These are phyloP conservation scores for Pyricularia pennisetigena DNA, from an alignment of 2,329 filamentous ascomycete genomes.

Conservation along the genomic window DNA sequence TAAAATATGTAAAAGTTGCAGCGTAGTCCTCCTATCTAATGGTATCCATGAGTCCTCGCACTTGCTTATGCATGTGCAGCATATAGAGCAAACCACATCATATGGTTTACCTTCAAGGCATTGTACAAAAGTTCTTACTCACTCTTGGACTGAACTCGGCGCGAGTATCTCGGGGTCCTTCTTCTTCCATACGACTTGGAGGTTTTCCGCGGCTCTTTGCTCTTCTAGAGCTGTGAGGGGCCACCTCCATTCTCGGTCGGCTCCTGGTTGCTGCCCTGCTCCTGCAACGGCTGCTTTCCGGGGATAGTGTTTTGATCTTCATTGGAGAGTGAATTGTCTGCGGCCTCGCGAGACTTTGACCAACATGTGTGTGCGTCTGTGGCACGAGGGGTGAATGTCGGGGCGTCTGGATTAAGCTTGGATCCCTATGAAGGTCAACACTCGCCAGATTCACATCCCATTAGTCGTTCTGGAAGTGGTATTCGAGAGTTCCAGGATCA, in stretches of 20 bases:
- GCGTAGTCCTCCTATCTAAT: background rate
- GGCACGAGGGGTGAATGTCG: constrained; percentile 40
- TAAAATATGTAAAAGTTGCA: background rate
- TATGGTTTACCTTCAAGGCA: background rate
- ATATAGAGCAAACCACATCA: background rate
- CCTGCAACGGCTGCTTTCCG: background rate
- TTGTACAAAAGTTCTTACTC: constrained; percentile 19
- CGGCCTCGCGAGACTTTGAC: background rate
- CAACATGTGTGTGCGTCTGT: constrained; percentile 10
- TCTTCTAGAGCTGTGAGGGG: constrained; percentile 6
- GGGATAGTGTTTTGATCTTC: background rate
- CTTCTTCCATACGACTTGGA: constrained; percentile 8
- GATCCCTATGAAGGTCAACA: constrained; percentile 30
- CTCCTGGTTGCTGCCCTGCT: background rate
- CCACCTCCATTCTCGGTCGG: constrained; percentile 6
- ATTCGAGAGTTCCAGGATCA: background rate
- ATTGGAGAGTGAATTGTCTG: background rate
- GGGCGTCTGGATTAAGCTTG: constrained; percentile 44
- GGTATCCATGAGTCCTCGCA: background rate
- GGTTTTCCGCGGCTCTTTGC: background rate
- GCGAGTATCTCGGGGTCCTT: constrained; percentile 23
- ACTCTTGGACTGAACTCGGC: constrained; percentile 37
- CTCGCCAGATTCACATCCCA: background rate
- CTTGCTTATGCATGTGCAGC: background rate
- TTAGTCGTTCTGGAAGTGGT: background rate